Evolutionary conservation across 2,329 filamentous ascomycete species (phyloP).

Genomic region (Grosmannia penicillata): DNA sequence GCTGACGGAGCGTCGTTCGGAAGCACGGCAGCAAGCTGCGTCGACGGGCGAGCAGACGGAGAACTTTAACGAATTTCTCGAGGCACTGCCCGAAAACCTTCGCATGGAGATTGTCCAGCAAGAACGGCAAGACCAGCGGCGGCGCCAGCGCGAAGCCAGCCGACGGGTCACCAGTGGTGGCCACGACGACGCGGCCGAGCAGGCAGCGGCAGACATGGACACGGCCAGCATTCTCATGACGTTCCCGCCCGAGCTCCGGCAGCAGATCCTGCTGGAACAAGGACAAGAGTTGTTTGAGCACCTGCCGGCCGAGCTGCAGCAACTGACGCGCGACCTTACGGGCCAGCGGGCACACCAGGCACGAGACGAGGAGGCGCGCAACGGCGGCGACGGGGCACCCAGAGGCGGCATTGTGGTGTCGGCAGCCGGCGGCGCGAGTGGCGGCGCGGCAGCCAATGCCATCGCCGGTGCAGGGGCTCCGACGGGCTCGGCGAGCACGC

Average conservation of each 20-base stretch:
- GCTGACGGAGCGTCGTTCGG: conserved; percentile 65
- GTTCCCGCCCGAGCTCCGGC: conserved; percentile 68
- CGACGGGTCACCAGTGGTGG: conserved; percentile 41
- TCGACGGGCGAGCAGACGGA: conserved; percentile 58
- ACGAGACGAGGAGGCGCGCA: conserved; percentile 11
- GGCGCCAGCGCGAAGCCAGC: conserved; percentile 70
- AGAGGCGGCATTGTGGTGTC: background rate
- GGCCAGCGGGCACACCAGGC: conserved; percentile 20
- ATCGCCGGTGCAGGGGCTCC: background rate
- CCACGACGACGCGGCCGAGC: background rate
- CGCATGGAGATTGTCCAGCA: conserved; percentile 82
- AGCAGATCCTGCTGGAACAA: conserved; percentile 81
- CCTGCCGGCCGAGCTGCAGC: conserved; percentile 71
- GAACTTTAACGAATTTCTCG: conserved; percentile 85
- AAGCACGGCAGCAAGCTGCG: conserved; percentile 53
- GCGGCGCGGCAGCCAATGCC: background rate
- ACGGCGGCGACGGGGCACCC: background rate
- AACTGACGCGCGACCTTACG: conserved; percentile 63
- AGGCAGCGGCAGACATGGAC: conserved; percentile 58
- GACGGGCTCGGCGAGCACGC: no score
- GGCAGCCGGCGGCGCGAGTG: background rate
- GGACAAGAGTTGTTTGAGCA: conserved; percentile 76
- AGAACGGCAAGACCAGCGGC: conserved; percentile 76
- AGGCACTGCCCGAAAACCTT: conserved; percentile 81
- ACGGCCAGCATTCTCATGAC: conserved; percentile 84